Evolutionary conservation across 2,329 filamentous ascomycete species (phyloP).

Genomic region (Cercospora zeae-maydis): DNA sequence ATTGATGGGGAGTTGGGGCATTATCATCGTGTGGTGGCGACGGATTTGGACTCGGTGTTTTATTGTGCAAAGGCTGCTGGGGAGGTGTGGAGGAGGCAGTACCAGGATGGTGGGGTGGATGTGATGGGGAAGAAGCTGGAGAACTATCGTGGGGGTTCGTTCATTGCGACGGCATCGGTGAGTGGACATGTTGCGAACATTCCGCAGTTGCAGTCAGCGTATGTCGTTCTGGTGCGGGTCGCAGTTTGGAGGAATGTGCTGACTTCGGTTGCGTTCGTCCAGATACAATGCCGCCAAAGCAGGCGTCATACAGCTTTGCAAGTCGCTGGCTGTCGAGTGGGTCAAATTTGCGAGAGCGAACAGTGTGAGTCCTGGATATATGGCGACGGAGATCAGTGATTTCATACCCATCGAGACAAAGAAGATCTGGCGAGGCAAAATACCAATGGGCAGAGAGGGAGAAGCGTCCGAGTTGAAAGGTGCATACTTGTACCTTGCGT

Average conservation of each 20-base stretch:
- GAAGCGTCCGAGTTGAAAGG: constrained; percentile 34
- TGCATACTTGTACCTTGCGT: constrained; percentile 34
- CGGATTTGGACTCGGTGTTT: constrained; percentile 59
- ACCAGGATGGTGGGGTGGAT: constrained; percentile 60
- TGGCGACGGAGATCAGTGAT: constrained; percentile 55
- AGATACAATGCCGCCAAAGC: constrained; percentile 50
- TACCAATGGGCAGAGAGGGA: constrained; percentile 44
- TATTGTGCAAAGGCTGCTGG: constrained; percentile 55
- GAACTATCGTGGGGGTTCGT: constrained; percentile 43
- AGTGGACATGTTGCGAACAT: constrained; percentile 36
- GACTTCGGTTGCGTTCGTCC: not conserved
- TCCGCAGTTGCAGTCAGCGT: constrained; percentile 53
- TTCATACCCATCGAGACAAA: constrained; percentile 36
- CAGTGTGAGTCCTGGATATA: constrained; percentile 53
- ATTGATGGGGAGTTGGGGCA: constrained; percentile 62
- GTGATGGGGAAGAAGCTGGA: constrained; percentile 40
- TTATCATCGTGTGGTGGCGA: constrained; percentile 64
- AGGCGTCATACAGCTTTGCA: constrained; percentile 55
- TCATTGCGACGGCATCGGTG: constrained; percentile 47
- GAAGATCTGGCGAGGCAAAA: constrained; percentile 51
- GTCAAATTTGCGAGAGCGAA: constrained; percentile 55
- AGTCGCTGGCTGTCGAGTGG: constrained; percentile 56
- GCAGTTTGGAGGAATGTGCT: not conserved
- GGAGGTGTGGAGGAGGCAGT: constrained; percentile 66
- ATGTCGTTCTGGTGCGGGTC: not conserved